phyloP scores from a whole-genome alignment of 2,329 filamentous ascomycete genomes.

The Ophiostoma pallidulum region DNA sequence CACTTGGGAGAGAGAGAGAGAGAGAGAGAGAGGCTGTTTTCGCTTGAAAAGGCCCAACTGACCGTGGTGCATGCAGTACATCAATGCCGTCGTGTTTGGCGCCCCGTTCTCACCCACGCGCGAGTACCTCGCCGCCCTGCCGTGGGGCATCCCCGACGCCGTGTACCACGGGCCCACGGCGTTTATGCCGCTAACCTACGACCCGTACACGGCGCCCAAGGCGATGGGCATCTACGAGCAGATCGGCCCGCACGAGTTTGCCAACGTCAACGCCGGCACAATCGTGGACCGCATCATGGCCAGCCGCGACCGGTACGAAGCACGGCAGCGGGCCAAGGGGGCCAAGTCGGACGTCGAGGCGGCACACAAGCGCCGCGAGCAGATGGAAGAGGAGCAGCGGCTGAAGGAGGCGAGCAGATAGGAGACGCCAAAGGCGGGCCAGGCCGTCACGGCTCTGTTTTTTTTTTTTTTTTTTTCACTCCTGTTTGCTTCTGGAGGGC shows the following conservation, averaged over 20 bases:
- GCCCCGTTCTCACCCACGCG: conserved; percentile 81
- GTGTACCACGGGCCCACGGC: conserved; percentile 96
- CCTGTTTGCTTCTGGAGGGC: background rate
- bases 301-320: conserved; percentile 81
- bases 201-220: conserved; percentile 74
- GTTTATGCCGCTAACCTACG: conserved; percentile 73
- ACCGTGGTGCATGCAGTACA: conserved; percentile 49
- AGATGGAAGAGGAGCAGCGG: conserved; percentile 50
- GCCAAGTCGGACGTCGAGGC: conserved; percentile 73
- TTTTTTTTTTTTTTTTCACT: background rate
- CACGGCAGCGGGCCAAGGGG: conserved; percentile 80
- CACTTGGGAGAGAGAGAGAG: no score
- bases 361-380: conserved; percentile 51
- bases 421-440: background rate
- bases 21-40: no score
- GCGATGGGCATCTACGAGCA: conserved; percentile 75
- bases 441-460: background rate
- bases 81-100: conserved; percentile 79
- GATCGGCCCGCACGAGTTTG: conserved; percentile 67
- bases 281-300: conserved; percentile 88
- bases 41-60: no score
- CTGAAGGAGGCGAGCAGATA: conserved; percentile 32
- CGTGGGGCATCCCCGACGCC: conserved; percentile 62
- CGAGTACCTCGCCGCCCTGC: conserved; percentile 64
- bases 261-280: conserved; percentile 81